phyloP scores from a whole-genome alignment of 2,329 filamentous ascomycete genomes.

The Daldinia sp. region DNA sequence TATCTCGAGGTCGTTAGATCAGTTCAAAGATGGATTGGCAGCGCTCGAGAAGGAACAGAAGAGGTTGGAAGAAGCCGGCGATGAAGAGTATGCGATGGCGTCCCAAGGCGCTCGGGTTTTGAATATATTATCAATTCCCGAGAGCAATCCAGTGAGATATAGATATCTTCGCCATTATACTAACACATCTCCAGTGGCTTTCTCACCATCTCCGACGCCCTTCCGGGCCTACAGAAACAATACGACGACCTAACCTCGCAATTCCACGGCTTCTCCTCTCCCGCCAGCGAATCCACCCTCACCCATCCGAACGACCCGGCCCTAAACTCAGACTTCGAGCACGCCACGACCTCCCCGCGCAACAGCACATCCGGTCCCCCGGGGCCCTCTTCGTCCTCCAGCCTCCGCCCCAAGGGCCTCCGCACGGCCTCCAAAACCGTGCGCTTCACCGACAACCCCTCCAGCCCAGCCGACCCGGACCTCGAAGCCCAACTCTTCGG shows the following conservation, averaged over 20 bases:
- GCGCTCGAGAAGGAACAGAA: constrained; percentile 70
- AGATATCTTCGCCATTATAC: not conserved
- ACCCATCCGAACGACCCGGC: constrained; percentile 70
- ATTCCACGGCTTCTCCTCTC: constrained; percentile 73
- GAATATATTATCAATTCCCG: constrained; percentile 15
- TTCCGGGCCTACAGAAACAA: constrained; percentile 75
- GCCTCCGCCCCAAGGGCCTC: constrained; percentile 46
- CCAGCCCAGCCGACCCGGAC: constrained; percentile 54
- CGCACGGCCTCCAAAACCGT: constrained; percentile 72
- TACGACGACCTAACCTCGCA: constrained; percentile 79
- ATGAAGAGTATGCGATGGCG: constrained; percentile 61
- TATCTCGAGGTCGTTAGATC: constrained; percentile 87
- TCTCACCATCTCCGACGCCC: constrained; percentile 66
- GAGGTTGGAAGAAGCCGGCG: constrained; percentile 69
- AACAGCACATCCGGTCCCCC: constrained; percentile 46
- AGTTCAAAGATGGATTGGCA: constrained; percentile 81
- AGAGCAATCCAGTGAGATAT: too few species aligned
- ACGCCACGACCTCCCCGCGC: constrained; percentile 59
- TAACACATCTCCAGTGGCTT: constrained; percentile 53
- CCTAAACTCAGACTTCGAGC: constrained; percentile 69
- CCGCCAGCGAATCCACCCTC: constrained; percentile 59
- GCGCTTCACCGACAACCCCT: constrained; percentile 77
- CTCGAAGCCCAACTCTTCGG: constrained; percentile 56
- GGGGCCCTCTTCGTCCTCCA: constrained; percentile 33
- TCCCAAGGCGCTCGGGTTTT: not conserved